These are phyloP conservation scores for Panicum hallii DNA, from an alignment of 202 grass and related monocot genomes.

Conservation along the genomic window DNA sequence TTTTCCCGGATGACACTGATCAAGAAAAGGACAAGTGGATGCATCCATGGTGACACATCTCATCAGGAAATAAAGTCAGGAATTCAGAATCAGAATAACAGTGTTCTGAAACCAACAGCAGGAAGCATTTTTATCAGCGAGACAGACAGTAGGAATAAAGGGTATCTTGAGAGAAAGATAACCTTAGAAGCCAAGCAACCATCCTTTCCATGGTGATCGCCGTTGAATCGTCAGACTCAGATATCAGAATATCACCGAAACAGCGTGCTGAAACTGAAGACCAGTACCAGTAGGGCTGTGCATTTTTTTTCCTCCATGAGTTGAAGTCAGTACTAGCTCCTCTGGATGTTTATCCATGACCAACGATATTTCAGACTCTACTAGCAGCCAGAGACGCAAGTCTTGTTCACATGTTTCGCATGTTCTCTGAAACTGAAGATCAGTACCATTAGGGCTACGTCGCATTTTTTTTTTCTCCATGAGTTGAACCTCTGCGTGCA, in stretches of 20 bases:
- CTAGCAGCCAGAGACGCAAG: too few species aligned
- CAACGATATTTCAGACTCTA: too few species aligned
- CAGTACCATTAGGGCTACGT: background rate
- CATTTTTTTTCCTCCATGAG: background rate
- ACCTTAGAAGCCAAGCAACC: background rate
- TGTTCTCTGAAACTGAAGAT: slow-evolving; percentile 5
- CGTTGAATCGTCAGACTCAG: background rate
- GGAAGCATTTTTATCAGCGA: background rate
- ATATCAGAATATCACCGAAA: background rate
- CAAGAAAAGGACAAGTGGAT: background rate
- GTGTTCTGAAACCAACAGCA: background rate
- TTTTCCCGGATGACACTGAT: background rate
- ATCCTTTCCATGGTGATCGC: background rate
- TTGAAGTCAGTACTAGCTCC: background rate
- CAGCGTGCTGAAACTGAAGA: slow-evolving; percentile 12
- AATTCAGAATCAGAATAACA: background rate
- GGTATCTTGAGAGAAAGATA: background rate
- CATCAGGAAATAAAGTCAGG: background rate
- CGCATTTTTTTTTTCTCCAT: background rate
- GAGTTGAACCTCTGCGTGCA: background rate
- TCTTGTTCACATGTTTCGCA: too few species aligned
- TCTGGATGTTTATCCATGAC: background rate
- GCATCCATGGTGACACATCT: background rate
- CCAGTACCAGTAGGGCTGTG: background rate
- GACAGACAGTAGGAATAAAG: background rate